These are phyloP conservation scores for Paxillus ammoniavirescens DNA, from an alignment of 768 basidiomycete genomes.

Conservation along the genomic window DNA sequence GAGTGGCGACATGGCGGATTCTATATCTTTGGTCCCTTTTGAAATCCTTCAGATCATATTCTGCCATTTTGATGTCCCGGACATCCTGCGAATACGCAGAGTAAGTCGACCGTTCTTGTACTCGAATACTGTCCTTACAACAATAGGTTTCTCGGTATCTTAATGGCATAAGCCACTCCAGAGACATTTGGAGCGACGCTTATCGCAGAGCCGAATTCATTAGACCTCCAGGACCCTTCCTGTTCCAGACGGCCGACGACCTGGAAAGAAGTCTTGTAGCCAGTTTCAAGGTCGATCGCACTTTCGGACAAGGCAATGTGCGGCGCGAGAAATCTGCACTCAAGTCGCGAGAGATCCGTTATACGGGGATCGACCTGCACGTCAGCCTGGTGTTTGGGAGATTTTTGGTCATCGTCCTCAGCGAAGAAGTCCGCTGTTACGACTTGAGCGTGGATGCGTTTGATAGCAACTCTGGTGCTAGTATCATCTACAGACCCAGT, in stretches of 20 bases:
- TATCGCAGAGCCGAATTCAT: slow-evolving; percentile 14
- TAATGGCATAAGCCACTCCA: slow-evolving; percentile 2
- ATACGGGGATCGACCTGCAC: not conserved
- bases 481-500: not conserved
- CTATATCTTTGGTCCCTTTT: slow-evolving; percentile 1
- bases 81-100: slow-evolving; percentile 15
- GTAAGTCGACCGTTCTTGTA: slow-evolving; percentile 3
- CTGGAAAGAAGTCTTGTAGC: slow-evolving; percentile 14
- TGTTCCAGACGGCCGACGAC: slow-evolving; percentile 9
- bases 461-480: not conserved
- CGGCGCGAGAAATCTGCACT: not conserved
- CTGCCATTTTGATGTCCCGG: slow-evolving; percentile 15
- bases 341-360: slow-evolving; percentile 6
- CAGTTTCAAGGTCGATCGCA: slow-evolving; percentile 7
- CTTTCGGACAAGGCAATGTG: not conserved
- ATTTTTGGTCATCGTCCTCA: slow-evolving; percentile 14
- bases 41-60: slow-evolving; percentile 12
- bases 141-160: slow-evolving; percentile 13
- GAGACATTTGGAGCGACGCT: slow-evolving; percentile 15
- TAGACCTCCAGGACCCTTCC: slow-evolving; percentile 17
- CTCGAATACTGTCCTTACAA: not conserved
- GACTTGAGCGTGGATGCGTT: slow-evolving; percentile 5
- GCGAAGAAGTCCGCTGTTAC: slow-evolving; percentile 15
- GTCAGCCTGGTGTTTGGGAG: slow-evolving; percentile 14
- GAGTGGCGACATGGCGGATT: not conserved